Conservation (phyloP, 345 rosid genomes). For the Brassica carinata region DNA sequence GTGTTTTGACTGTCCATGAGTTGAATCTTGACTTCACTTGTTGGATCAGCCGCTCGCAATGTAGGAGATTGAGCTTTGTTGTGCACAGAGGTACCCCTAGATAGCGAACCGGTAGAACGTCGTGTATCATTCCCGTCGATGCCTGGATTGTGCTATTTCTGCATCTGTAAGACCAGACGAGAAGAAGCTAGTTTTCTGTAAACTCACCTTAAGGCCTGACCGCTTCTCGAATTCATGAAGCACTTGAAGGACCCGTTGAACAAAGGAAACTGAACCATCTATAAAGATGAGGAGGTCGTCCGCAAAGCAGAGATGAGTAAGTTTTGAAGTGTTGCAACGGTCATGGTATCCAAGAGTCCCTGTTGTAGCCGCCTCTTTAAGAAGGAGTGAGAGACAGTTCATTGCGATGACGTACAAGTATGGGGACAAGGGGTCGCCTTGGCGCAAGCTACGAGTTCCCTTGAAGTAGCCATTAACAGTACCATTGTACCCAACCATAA, state of each 20-base stretch:
- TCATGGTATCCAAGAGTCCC: too few species aligned
- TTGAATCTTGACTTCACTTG: not conserved
- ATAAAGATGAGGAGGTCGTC: not conserved
- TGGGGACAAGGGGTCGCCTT: too few species aligned
- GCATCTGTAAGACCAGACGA: not conserved
- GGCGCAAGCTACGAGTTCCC: too few species aligned
- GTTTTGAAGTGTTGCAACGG: too few species aligned
- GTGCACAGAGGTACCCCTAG: not conserved
- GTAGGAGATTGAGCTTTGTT: not conserved
- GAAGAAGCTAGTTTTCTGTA: not conserved
- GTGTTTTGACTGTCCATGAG: not conserved
- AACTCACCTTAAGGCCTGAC: not conserved
- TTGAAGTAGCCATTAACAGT: too few species aligned
- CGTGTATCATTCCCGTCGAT: not conserved
- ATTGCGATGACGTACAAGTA: too few species aligned
- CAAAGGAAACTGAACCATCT: not conserved
- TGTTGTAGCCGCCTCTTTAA: too few species aligned
- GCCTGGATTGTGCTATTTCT: not conserved
- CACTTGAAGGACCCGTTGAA: not conserved
- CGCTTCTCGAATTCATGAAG: not conserved
- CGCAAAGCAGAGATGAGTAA: too few species aligned
- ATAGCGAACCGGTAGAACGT: not conserved
- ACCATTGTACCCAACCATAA: too few species aligned
- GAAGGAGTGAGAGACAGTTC: too few species aligned
- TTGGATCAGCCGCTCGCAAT: not conserved